phyloP scores from a whole-genome alignment of 768 basidiomycete genomes.

The Arthromyces matolae region DNA sequence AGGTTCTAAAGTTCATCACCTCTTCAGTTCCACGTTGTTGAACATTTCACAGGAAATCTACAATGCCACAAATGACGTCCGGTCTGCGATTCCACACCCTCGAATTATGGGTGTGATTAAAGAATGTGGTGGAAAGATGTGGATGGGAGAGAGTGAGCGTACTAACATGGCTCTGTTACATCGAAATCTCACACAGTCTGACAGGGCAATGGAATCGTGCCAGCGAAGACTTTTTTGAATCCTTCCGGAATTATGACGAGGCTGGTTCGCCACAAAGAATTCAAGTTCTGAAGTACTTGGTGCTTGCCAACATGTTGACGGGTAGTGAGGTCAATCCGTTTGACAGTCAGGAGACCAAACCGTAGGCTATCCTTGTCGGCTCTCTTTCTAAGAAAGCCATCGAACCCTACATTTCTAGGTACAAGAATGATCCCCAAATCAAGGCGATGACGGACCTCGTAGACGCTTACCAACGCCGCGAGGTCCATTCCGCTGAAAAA shows the following conservation, averaged over 20 bases:
- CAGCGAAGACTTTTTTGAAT: conserved; percentile 97
- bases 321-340: conserved; percentile 99
- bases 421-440: conserved; percentile 95
- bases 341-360: conserved; percentile 99
- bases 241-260: conserved; percentile 98
- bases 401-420: conserved; percentile 41
- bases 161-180: neutral
- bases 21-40: neutral
- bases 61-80: conserved; percentile 88
- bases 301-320: conserved; percentile 96
- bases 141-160: conserved; percentile 95
- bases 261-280: conserved; percentile 95
- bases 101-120: conserved; percentile 99
- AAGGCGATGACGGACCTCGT: conserved; percentile 98
- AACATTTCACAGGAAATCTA: conserved; percentile 77
- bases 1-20: conserved; percentile 43
- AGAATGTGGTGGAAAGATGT: conserved; percentile 99
- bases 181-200: neutral
- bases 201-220: conserved; percentile 94
- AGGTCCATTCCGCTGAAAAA: conserved; percentile 96
- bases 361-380: conserved; percentile 48
- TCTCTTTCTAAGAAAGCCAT: neutral
- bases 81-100: conserved; percentile 96
- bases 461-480: conserved; percentile 92
- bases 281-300: conserved; percentile 97